Base-by-base conservation (phyloP, 306 rosid genomes). In the Rosa chinensis region DNA sequence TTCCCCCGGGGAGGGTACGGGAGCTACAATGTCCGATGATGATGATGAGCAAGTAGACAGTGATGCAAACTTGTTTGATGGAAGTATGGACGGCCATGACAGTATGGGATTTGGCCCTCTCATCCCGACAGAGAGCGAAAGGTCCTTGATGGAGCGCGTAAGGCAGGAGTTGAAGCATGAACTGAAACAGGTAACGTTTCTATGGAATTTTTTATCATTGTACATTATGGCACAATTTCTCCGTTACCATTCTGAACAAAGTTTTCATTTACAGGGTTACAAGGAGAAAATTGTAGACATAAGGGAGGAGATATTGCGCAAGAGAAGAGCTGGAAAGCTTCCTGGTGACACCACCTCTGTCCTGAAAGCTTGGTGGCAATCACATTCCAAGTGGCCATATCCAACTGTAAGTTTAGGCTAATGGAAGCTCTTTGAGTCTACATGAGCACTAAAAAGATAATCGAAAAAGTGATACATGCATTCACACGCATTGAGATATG, bases 311-410 rank as follows among this genome's bases (percentile, higher is more conserved):
- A 95, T 95, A 80, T 78, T 95, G 84, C 91, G 99, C 75, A 95
- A 95, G 93, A 95, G 99, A 82, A 89, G 99, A 86, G 99, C 99
- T 1, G 99, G 99, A 80, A 95, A 95, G 78, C 99, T 93, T 88
- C 99, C 99, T 7, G 97, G 99, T 20, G 97, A 95, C 87, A 95
- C 99, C 1, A 95, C 99, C 79, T 95, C 99, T 18, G 99, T 95
- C 50, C 87, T 95, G 32, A 95, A 95, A 82, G 81, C 91, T 79
- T 95, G 99, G 99, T 95, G 99, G 99, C 93, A 91, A 80, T 87
- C 98, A 79, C 99, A 95, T 85, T 82, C 98, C 42, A 93, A 93
- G 80, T 95, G 99, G 99, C 99, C 98, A 72, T 95, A 95, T 82
- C 99, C 99, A 47, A 95, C 99, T 0, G 99, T 95, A 88, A 87